phyloP scores from a whole-genome alignment of 768 basidiomycete species.

The Mycena vitilis region DNA sequence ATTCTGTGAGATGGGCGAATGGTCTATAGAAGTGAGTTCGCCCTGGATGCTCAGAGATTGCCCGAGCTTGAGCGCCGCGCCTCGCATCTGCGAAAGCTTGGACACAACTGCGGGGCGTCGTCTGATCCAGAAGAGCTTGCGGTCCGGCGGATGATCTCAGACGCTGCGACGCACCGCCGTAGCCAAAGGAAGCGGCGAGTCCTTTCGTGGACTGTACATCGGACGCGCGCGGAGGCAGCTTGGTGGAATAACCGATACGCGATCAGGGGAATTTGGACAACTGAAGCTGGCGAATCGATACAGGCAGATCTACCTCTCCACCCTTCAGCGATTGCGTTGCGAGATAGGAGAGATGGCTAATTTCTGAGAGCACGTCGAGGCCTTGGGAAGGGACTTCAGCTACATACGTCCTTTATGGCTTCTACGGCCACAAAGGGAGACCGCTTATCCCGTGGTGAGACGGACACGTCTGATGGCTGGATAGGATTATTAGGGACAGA shows the following conservation, averaged over 20 bases:
- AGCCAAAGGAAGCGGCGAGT: constrained; percentile 88
- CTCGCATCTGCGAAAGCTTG: constrained; percentile 95
- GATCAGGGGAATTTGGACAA: constrained; percentile 94
- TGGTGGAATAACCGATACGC: constrained; percentile 92
- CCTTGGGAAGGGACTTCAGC: too few relatives aligned
- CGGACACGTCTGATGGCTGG: too few relatives aligned
- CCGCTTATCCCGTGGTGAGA: too few relatives aligned
- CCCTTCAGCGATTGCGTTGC: not conserved
- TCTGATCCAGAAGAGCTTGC: constrained; percentile 50
- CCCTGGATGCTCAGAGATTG: constrained; percentile 99
- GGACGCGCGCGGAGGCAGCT: not conserved
- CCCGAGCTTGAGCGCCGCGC: constrained; percentile 95
- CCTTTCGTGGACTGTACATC: constrained; percentile 57
- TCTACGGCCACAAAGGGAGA: too few relatives aligned
- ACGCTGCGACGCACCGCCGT: constrained; percentile 92
- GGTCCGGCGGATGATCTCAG: constrained; percentile 84
- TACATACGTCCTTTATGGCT: too few relatives aligned
- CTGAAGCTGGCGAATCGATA: constrained; percentile 61
- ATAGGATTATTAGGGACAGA: too few relatives aligned
- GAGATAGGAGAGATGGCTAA: not conserved
- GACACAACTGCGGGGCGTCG: constrained; percentile 65
- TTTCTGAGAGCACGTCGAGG: not conserved
- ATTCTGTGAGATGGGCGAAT: not conserved
- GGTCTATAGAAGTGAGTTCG: constrained; percentile 29
- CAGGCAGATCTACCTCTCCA: constrained; percentile 17